Evolutionary conservation across 306 rosid species (phyloP).

Genomic region (Castanea sativa): DNA sequence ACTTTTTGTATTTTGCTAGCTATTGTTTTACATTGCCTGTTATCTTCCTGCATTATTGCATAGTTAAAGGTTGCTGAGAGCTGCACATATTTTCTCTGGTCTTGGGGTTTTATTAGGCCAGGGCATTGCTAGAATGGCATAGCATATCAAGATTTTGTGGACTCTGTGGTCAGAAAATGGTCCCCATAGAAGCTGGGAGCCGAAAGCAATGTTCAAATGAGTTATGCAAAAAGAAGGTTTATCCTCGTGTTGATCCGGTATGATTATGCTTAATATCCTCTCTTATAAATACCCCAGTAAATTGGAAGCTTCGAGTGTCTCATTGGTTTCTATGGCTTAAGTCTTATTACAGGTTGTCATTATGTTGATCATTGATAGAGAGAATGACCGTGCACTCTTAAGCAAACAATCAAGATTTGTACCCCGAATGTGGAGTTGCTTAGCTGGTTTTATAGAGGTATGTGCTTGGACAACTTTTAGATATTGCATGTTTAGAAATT

Average conservation of each 20-base stretch:
- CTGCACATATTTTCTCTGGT: conserved; percentile 9
- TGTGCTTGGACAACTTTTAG: conserved; percentile 24
- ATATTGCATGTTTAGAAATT: not conserved
- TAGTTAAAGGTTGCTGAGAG: conserved; percentile 3
- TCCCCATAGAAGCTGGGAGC: conserved; percentile 73
- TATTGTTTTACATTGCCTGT: not conserved
- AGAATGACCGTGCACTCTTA: conserved; percentile 72
- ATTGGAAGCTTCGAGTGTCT: conserved; percentile 18
- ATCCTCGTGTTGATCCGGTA: conserved; percentile 95
- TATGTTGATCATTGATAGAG: conserved; percentile 86
- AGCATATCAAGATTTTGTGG: conserved; percentile 73
- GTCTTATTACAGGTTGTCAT: conserved; percentile 66
- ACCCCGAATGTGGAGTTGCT: conserved; percentile 78
- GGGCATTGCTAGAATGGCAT: conserved; percentile 91
- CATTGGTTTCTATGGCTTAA: conserved; percentile 7
- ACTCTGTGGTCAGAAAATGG: conserved; percentile 74
- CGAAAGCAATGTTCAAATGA: conserved; percentile 78
- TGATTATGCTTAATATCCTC: conserved; percentile 15
- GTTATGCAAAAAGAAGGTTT: conserved; percentile 67
- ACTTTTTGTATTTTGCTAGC: not conserved
- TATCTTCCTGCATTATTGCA: not conserved
- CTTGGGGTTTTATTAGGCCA: conserved; percentile 56
- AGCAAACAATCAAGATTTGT: conserved; percentile 56
- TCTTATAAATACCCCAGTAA: not conserved
- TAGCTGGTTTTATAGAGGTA: conserved; percentile 91